Percentiles rank a stretch among this genome's conserved stretches.
Evolutionary conservation across 2,329 filamentous ascomycete genomes (phyloP).

Genomic region (Hymenoscyphus fraxineus): DNA sequence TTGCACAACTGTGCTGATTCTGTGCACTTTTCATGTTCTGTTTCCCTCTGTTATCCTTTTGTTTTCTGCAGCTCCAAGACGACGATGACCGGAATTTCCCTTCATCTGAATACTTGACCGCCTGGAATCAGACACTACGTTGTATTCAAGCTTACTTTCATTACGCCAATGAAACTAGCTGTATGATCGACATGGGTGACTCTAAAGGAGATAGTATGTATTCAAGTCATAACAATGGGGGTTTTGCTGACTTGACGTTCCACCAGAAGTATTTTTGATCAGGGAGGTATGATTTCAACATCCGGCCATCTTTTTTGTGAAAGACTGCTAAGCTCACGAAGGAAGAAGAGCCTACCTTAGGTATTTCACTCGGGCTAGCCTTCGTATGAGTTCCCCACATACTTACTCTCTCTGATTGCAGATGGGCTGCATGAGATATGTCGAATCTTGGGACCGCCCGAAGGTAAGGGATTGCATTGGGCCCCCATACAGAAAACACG

Average conservation of each 20-base stretch:
- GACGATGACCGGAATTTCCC: neutral
- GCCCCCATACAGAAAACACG: neutral
- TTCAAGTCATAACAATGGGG: neutral
- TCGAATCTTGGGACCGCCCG: neutral
- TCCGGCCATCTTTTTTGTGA: neutral
- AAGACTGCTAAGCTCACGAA: neutral
- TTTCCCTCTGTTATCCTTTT: neutral
- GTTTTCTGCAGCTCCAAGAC: neutral
- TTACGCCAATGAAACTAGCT: neutral
- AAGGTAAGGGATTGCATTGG: neutral
- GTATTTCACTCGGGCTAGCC: neutral
- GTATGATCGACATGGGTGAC: neutral
- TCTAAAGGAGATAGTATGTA: neutral
- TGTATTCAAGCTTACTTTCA: neutral
- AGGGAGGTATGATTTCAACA: neutral
- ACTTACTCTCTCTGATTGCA: neutral
- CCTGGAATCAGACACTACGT: neutral
- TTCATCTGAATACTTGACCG: neutral
- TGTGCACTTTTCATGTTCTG: neutral
- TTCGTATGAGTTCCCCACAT: neutral
- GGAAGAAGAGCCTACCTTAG: slow-evolving; percentile 1
- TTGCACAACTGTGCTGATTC: neutral
- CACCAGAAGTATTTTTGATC: neutral
- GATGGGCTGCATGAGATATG: neutral
- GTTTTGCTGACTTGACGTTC: neutral